Conservation (phyloP, 176 grass and related monocot genomes). For the Triticum turgidum region DNA sequence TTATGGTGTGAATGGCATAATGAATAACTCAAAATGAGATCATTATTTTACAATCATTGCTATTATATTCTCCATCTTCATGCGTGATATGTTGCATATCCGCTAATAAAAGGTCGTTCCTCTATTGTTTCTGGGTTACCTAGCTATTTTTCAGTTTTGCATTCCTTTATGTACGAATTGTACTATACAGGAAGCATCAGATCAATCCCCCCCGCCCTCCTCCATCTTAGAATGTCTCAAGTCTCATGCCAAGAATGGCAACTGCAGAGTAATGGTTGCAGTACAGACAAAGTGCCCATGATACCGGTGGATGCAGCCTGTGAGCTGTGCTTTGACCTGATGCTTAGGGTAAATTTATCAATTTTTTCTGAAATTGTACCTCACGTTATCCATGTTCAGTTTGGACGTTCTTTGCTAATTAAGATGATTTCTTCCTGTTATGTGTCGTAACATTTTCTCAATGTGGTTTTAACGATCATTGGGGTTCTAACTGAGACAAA, state of each 20-base stretch:
- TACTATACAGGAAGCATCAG: not conserved
- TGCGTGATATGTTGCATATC: not conserved
- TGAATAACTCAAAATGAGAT: not conserved
- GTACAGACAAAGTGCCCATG: too few relatives aligned
- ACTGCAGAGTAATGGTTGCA: too few relatives aligned
- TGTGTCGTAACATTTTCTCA: too few relatives aligned
- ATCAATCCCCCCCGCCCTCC: not conserved
- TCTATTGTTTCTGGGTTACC: not conserved
- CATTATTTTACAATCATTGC: not conserved
- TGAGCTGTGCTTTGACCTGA: too few relatives aligned
- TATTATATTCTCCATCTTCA: not conserved
- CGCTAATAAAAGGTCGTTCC: not conserved
- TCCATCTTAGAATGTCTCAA: not conserved
- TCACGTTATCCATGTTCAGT: too few relatives aligned
- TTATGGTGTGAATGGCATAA: not conserved
- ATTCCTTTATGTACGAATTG: not conserved
- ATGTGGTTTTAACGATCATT: too few relatives aligned
- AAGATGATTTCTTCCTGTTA: too few relatives aligned
- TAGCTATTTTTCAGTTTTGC: not conserved
- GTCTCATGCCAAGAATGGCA: not conserved
- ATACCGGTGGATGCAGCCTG: too few relatives aligned
- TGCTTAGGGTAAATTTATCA: too few relatives aligned
- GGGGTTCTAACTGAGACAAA: too few relatives aligned
- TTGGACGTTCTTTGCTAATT: too few relatives aligned
- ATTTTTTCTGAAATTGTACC: too few relatives aligned